Evolutionary conservation across 2,329 filamentous ascomycete species (phyloP).

Genomic region (Alternaria atra): DNA sequence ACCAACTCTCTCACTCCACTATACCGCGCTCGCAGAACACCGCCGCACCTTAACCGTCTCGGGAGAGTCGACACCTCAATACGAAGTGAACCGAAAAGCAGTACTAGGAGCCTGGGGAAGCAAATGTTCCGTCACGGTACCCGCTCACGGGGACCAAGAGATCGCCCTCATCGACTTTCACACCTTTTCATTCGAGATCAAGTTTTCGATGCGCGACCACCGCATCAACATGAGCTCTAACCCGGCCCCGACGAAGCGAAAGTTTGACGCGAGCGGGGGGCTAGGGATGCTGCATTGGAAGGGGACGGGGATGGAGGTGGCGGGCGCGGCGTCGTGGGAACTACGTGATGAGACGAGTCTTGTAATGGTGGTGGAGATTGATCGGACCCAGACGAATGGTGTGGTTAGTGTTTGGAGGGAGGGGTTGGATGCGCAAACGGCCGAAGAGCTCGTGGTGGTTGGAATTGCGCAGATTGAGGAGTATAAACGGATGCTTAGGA

Average conservation of each 20-base stretch:
- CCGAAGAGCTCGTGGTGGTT: not conserved
- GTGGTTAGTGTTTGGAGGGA: not conserved
- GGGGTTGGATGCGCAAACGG: not conserved
- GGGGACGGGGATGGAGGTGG: not conserved
- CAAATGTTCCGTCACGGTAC: not conserved
- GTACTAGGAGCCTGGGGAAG: not conserved
- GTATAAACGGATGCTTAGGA: not conserved
- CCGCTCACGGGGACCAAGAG: not conserved
- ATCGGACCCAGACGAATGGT: not conserved
- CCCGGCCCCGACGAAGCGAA: not conserved
- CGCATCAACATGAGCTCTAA: not conserved
- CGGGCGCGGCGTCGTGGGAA: not conserved
- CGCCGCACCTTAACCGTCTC: fast-evolving
- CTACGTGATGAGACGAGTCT: not conserved
- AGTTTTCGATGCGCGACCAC: not conserved
- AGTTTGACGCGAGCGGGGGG: not conserved
- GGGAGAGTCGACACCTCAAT: fast-evolving
- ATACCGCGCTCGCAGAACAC: not conserved
- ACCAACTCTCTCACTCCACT: not conserved
- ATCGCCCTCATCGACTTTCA: not conserved
- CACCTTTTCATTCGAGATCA: not conserved
- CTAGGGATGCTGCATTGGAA: not conserved
- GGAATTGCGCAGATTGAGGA: not conserved
- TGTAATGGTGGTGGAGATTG: not conserved
- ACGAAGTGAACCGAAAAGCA: not conserved